Evolutionary conservation across 805 yeast species (phyloP).

Genomic region (Nakazawaea wickerhamii): DNA sequence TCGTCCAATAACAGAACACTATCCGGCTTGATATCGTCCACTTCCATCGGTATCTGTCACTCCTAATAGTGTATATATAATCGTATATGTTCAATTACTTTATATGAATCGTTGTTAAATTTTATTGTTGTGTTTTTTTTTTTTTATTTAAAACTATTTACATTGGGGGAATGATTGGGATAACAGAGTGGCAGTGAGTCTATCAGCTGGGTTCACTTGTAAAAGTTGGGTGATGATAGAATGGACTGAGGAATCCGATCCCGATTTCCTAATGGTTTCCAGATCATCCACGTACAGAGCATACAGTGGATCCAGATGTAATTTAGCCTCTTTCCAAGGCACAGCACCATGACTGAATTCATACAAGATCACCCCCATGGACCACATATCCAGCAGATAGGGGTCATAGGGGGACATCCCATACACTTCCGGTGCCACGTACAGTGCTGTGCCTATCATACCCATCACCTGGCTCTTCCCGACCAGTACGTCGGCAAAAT

Average conservation of each 20-base stretch:
- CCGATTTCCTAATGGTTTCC: too few relatives aligned
- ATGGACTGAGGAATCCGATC: too few relatives aligned
- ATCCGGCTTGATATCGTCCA: conserved; percentile 13
- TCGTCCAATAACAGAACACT: conserved; percentile 38
- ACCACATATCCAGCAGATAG: conserved; percentile 41
- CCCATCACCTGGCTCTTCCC: conserved; percentile 29
- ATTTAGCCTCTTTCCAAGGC: conserved; percentile 44
- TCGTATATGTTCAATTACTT: neutral
- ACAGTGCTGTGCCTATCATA: conserved; percentile 40
- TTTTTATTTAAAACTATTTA: too few relatives aligned
- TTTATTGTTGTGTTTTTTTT: too few relatives aligned
- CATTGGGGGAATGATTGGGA: too few relatives aligned
- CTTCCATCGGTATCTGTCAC: conserved; percentile 1
- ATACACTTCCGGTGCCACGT: conserved; percentile 44
- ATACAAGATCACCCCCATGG: conserved; percentile 39
- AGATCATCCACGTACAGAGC: conserved; percentile 6
- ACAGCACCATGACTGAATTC: conserved; percentile 26
- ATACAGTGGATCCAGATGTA: conserved; percentile 15
- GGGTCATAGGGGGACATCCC: conserved; percentile 34
- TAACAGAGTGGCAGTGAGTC: too few relatives aligned
- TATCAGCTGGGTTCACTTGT: too few relatives aligned
- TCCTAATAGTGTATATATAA: neutral
- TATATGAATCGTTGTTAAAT: too few relatives aligned
- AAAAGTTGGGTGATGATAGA: too few relatives aligned
- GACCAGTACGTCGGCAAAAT: conserved; percentile 41